A percentile compares a stretch with the other conserved stretches of the same genome.
Conservation (phyloP, 2,329 filamentous ascomycete species). For the Alternaria dauci region DNA sequence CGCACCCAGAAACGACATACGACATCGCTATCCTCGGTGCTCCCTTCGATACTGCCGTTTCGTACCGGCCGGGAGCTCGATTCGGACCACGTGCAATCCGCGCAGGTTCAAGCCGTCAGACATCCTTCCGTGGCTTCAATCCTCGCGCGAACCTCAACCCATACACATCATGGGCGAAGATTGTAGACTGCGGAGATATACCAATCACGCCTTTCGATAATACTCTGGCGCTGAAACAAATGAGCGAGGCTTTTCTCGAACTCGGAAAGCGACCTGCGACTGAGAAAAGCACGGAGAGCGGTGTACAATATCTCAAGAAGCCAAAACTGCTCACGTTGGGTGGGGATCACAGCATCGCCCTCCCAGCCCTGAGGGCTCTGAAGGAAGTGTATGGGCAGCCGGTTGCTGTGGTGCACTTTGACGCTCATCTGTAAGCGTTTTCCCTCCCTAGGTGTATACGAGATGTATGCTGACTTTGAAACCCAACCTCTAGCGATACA, state of each 20-base stretch:
- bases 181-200: slow-evolving; percentile 91
- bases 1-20: slow-evolving; percentile 53
- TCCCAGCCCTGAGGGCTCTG: slow-evolving; percentile 60
- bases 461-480: background rate
- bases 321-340: slow-evolving; percentile 60
- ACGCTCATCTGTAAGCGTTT: slow-evolving; percentile 64
- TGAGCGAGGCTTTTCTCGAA: slow-evolving; percentile 81
- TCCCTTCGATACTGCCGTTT: slow-evolving; percentile 60
- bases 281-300: slow-evolving; percentile 47
- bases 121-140: slow-evolving; percentile 82
- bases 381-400: slow-evolving; percentile 56
- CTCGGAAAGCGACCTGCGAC: slow-evolving; percentile 62
- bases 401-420: slow-evolving; percentile 61
- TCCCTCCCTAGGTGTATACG: background rate
- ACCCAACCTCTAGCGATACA: slow-evolving; percentile 59
- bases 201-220: slow-evolving; percentile 90
- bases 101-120: slow-evolving; percentile 82
- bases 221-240: slow-evolving; percentile 78
- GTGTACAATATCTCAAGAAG: slow-evolving; percentile 53
- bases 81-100: slow-evolving; percentile 91
- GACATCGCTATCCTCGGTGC: slow-evolving; percentile 61
- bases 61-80: slow-evolving; percentile 60
- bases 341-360: slow-evolving; percentile 61
- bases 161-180: slow-evolving; percentile 77
- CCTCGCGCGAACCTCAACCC: slow-evolving; percentile 83